Conservation (phyloP, 75 land plant genomes). For the Pseudotsuga menziesii region DNA sequence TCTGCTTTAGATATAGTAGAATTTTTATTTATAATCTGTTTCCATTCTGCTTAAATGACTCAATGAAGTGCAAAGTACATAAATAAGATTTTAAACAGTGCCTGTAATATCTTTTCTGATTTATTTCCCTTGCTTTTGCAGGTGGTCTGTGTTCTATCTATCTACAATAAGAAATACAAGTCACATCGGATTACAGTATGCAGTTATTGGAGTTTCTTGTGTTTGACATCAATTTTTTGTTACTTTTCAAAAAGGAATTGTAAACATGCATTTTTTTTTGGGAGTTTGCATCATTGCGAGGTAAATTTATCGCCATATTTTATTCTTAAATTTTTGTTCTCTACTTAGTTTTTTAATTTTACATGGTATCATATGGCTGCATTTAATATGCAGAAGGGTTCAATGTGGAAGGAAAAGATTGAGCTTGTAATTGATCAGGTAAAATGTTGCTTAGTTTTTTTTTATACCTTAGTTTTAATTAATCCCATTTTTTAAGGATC, state of each 20-base stretch:
- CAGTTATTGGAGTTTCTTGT: slow-evolving; percentile 4
- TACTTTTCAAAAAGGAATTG: neutral
- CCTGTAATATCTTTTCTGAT: neutral
- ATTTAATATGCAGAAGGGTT: slow-evolving; percentile 72
- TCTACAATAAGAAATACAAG: slow-evolving; percentile 81
- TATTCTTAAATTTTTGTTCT: neutral
- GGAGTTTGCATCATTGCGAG: neutral
- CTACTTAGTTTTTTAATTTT: neutral
- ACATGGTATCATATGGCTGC: slow-evolving; percentile 74
- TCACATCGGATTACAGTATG: slow-evolving; percentile 75
- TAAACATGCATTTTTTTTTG: neutral
- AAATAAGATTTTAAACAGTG: neutral
- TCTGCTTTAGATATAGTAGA: neutral
- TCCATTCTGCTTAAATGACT: neutral
- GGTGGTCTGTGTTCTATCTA: slow-evolving; percentile 76
- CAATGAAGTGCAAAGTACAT: neutral
- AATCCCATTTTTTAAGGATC: neutral
- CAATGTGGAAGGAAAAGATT: slow-evolving; percentile 80
- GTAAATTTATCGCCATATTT: neutral
- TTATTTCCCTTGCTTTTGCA: slow-evolving; percentile 17
- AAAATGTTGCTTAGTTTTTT: neutral
- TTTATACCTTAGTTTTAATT: neutral
- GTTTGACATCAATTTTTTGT: slow-evolving; percentile 2
- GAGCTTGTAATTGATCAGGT: slow-evolving; percentile 89
- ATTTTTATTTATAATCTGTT: neutral